Evolutionary conservation across 179 eudicot genomes (phyloP), one percentile per base, ranked within the genome.

Genomic region (Heliamphora pulchella): DNA sequence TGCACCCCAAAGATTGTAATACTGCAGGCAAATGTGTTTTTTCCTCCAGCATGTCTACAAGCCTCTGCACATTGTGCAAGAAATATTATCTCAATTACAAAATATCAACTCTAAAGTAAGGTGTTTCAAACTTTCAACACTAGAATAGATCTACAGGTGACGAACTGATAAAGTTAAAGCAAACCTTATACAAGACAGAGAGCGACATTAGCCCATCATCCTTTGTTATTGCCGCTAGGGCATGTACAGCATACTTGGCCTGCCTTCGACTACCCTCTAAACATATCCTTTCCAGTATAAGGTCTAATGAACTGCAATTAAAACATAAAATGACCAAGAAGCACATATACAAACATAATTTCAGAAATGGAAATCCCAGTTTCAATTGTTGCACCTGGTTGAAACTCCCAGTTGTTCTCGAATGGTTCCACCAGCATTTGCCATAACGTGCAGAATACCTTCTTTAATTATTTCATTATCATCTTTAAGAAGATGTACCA

Each of bases 201-300:
- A 96, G 92, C 61, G 99, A 94, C 86, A 85, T 88, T 63, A 92
- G 93, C 41, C 99, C 99, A 81, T 90, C 99, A 86, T 96, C 99
- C 86, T 94, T 96, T 20, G 98, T 94, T 75, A 96, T 91, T 66
- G 96, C 91, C 31, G 97, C 98, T 82, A 96, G 91, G 74, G 99
- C 98, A 80, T 96, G 96, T 70, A 96, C 98, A 85, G 99, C 97
- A 89, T 96, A 92, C 86, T 96, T 96, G 69, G 98, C 99, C 90
- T 92, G 97, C 87, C 96, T 91, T 69, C 99, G 82, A 78, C 92
- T 92, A 71, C 98, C 99, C 87, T 96, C 99, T 79, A 94, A 83
- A 85, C 99, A 96, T 71, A 92, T 86, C 71, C 93, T 89, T 87
- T 96, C 99, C 77, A 94, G 91, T 78, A 90, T 87, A 82, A 94